Base-by-base conservation (phyloP, 306 rosid genomes). In the Canavalia gladiata region DNA sequence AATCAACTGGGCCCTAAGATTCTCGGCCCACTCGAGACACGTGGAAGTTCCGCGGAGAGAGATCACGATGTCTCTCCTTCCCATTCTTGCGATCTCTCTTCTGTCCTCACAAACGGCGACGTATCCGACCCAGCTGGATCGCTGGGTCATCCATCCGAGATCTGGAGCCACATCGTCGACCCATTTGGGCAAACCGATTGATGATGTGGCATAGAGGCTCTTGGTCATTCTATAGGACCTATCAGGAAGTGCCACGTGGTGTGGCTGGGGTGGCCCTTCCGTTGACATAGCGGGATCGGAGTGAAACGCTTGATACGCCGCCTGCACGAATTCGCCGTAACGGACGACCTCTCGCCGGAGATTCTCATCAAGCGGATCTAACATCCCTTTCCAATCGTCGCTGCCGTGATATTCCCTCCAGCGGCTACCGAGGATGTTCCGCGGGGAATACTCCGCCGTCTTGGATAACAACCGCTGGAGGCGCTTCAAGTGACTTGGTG, bases 131-230 rank as follows among this genome's bases (percentile, higher is more conserved):
- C 99, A 93, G 60, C 99, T 93, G 0, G 98, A 96, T 31, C 98
- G 90, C 69, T 96, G 99, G 64, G 94, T 93, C 99, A 96, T 96
- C 99, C 99, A 95, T 0, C 94, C 91, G 2, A 95, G 96, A 75
- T 96, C 99, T 11, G 99, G 98, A 0, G 97, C 97, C 11, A 85
- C 88, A 0, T 89, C 92, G 1, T 95, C 99, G 0, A 95, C 85
- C 99, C 97, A 95, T 2, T 85, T 77, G 0, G 99, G 99, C 43
- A 96, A 55, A 0, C 97, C 97, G 18, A 96, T 76, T 0, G 98
- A 91, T 37, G 99, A 90, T 0, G 99, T 96, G 72, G 97, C 98
- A 2, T 93, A 96, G n/a, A 96, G 91, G 55, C 90, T 89, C 58
- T 92, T 96, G 0, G 98, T 96, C 13, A 96, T 91, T 45, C 72